A percentile compares a stretch with the other conserved stretches of the same genome.
Evolutionary conservation across 2,329 filamentous ascomycete species (phyloP).

Genomic region (Colletotrichum nymphaeae): DNA sequence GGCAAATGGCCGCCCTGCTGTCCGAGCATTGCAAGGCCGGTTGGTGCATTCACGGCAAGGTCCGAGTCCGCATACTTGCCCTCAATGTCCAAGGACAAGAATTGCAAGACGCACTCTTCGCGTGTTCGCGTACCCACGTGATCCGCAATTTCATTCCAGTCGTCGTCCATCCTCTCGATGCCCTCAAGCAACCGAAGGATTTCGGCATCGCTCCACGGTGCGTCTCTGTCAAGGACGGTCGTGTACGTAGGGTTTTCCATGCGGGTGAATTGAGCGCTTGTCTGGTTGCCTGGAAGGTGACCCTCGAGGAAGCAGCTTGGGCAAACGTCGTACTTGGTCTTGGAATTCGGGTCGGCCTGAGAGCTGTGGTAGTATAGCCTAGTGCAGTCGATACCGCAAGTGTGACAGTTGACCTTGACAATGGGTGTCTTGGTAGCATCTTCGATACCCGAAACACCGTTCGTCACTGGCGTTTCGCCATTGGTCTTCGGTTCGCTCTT

Average conservation of each 20-base stretch:
- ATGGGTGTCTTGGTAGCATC: constrained; percentile 74
- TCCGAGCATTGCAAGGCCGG: constrained; percentile 74
- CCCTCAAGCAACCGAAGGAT: constrained; percentile 90
- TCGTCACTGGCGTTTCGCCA: constrained; percentile 75
- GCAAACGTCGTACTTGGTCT: constrained; percentile 88
- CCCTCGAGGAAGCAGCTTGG: constrained; percentile 90
- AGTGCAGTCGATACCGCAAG: constrained; percentile 91
- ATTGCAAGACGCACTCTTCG: constrained; percentile 97
- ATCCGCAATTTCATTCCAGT: constrained; percentile 93
- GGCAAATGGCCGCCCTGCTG: constrained; percentile 80
- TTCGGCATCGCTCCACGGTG: constrained; percentile 92
- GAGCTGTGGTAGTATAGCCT: constrained; percentile 70
- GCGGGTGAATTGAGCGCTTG: constrained; percentile 84
- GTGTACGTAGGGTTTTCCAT: constrained; percentile 90
- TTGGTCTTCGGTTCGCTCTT: constrained; percentile 79
- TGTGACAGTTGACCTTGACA: constrained; percentile 83
- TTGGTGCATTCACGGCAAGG: constrained; percentile 59
- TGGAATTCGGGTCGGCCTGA: constrained; percentile 67
- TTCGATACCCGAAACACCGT: constrained; percentile 70
- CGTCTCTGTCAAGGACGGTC: constrained; percentile 82
- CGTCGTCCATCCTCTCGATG: constrained; percentile 92
- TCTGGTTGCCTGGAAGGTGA: constrained; percentile 83
- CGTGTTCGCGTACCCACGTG: constrained; percentile 91
- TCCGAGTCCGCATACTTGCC: constrained; percentile 95
- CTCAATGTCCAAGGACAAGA: constrained; percentile 95